Conservation (phyloP, 208 protist genomes). For the Acanthamoeba lenticulata region DNA sequence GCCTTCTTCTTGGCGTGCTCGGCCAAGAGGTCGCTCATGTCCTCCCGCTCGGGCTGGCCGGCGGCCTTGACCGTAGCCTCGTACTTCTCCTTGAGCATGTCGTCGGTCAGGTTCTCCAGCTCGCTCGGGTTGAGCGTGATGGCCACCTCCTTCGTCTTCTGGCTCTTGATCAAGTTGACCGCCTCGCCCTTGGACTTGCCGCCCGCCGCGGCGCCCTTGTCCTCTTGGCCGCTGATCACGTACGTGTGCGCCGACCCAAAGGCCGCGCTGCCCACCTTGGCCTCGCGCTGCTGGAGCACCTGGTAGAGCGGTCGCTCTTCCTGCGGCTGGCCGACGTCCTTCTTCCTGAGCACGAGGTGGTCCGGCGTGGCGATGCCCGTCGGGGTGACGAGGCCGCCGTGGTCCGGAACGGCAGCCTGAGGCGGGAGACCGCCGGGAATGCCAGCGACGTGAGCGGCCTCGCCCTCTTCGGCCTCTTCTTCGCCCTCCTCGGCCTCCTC, state of each 20-base stretch:
- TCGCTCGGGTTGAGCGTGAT: constrained; percentile 77
- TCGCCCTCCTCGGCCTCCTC: constrained; percentile 66
- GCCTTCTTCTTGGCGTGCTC: constrained; percentile 71
- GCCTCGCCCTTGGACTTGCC: neutral
- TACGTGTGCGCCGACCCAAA: constrained; percentile 77
- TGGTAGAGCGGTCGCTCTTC: constrained; percentile 78
- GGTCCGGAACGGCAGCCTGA: neutral
- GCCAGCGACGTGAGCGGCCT: constrained; percentile 29
- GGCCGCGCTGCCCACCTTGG: constrained; percentile 42
- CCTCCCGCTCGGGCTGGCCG: constrained; percentile 64
- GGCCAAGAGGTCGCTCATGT: constrained; percentile 73
- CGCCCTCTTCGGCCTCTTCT: neutral
- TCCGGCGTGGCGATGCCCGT: constrained; percentile 84
- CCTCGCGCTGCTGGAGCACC: constrained; percentile 80
- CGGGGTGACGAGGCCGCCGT: constrained; percentile 68
- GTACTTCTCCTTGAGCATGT: constrained; percentile 75
- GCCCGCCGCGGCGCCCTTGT: neutral
- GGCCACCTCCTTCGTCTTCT: constrained; percentile 69
- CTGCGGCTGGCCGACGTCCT: neutral
- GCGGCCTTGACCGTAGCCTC: constrained; percentile 60
- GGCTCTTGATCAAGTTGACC: constrained; percentile 73
- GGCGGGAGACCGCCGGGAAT: constrained; percentile 4
- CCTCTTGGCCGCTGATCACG: constrained; percentile 1
- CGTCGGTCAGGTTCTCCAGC: constrained; percentile 73
- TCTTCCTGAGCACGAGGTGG: constrained; percentile 83